These are phyloP conservation scores for Citrus glauca DNA, from an alignment of 345 rosid species.

Conservation along the genomic window DNA sequence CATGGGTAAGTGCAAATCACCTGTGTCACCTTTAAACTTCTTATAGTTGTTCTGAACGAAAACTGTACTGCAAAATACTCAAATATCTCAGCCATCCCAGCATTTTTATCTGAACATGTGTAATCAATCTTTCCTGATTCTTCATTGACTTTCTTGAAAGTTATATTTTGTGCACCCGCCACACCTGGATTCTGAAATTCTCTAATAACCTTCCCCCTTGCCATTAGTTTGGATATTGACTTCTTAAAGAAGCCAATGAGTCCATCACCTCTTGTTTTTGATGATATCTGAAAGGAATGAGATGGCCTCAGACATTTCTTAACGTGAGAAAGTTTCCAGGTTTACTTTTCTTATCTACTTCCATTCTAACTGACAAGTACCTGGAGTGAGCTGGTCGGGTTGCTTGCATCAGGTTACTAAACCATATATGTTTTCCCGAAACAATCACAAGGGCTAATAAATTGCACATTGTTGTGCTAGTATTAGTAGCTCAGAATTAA, in stretches of 20 bases:
- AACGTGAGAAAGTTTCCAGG: background rate
- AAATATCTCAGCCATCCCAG: background rate
- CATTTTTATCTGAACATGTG: background rate
- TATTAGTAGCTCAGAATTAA: background rate
- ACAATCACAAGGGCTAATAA: background rate
- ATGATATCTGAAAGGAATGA: background rate
- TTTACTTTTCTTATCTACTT: background rate
- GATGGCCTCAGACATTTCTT: background rate
- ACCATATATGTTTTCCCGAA: background rate
- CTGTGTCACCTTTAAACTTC: background rate
- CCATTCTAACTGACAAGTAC: background rate
- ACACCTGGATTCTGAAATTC: background rate
- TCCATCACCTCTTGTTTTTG: background rate
- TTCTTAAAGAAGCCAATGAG: background rate
- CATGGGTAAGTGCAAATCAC: constrained; percentile 54
- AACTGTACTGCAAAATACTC: background rate
- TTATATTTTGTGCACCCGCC: background rate
- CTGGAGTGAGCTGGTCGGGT: background rate
- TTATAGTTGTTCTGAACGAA: background rate
- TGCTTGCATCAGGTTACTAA: background rate
- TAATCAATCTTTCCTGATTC: background rate
- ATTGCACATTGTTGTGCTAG: background rate
- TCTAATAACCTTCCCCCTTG: background rate
- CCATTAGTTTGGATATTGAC: background rate
- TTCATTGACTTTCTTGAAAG: background rate